Conservation (phyloP, 2,329 filamentous ascomycete genomes). For the Beauveria varroae region DNA sequence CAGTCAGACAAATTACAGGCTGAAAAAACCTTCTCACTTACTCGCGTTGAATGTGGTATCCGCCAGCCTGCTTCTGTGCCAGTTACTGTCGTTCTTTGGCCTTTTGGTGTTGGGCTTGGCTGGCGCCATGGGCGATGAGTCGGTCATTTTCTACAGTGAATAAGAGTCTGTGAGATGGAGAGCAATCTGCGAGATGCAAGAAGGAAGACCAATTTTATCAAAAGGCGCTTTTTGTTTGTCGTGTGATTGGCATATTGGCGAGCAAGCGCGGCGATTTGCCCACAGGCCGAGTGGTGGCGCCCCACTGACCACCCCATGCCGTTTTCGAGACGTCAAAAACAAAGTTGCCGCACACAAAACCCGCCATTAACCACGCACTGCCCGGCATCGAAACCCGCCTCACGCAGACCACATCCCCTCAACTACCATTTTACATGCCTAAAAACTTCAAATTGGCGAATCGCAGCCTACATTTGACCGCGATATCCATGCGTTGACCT, state of each 20-base stretch:
- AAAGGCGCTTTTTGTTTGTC: neutral
- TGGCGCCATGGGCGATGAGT: conserved; percentile 14
- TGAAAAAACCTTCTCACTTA: conserved; percentile 20
- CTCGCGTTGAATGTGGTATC: conserved; percentile 41
- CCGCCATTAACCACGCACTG: neutral
- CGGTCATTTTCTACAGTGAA: neutral
- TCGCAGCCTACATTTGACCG: neutral
- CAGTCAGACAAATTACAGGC: no score
- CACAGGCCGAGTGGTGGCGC: neutral
- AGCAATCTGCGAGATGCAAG: neutral
- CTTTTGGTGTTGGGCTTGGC: conserved; percentile 26
- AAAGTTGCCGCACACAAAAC: neutral
- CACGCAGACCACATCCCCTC: neutral
- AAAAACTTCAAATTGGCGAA: neutral
- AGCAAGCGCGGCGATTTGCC: neutral
- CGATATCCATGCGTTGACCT: conserved; percentile 9
- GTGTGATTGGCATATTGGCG: neutral
- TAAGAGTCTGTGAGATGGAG: no score
- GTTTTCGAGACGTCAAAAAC: neutral
- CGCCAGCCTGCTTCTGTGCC: conserved; percentile 28
- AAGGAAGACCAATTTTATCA: neutral
- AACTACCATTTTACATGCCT: neutral
- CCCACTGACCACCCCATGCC: neutral
- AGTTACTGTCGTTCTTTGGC: conserved; percentile 36
- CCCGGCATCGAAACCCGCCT: neutral